phyloP scores from a whole-genome alignment of 2,329 filamentous ascomycete species.

The Neoscytalidium dimidiatum region DNA sequence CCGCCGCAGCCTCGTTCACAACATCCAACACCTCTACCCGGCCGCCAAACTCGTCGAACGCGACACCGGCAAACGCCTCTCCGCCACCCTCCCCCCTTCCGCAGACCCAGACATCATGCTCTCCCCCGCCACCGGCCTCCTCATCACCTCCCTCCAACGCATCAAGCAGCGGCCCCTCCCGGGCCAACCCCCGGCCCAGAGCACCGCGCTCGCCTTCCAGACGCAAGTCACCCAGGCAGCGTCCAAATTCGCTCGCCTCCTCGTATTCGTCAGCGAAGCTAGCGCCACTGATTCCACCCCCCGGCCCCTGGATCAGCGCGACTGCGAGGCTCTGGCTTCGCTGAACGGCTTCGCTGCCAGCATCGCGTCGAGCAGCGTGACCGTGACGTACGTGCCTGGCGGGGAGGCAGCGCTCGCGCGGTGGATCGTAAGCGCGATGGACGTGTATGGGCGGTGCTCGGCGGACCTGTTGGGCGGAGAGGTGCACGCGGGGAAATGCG shows the following conservation, averaged over 20 bases:
- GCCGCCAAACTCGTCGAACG: conserved; percentile 60
- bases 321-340: conserved; percentile 34
- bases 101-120: conserved; percentile 73
- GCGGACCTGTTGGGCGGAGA: conserved; percentile 22
- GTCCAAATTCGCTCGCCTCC: conserved; percentile 66
- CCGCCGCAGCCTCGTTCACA: conserved; percentile 51
- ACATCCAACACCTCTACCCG: conserved; percentile 53
- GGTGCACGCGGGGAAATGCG: not conserved
- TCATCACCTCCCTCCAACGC: conserved; percentile 71
- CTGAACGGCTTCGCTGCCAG: conserved; percentile 31
- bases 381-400: conserved; percentile 42
- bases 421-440: conserved; percentile 35
- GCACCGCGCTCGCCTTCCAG: conserved; percentile 22
- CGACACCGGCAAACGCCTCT: conserved; percentile 50
- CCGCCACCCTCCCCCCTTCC: not conserved
- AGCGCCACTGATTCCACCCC: not conserved
- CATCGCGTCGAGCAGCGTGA: not conserved
- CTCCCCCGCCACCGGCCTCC: conserved; percentile 67
- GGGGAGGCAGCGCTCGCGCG: conserved; percentile 43
- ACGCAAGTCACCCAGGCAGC: conserved; percentile 50
- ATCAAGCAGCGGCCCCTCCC: conserved; percentile 72
- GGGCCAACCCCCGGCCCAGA: conserved; percentile 46
- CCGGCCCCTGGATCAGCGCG: conserved; percentile 29
- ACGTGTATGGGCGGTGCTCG: conserved; percentile 35
- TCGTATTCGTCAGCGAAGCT: conserved; percentile 60